Percentiles rank a stretch among this genome's conserved stretches.
phyloP scores from a whole-genome alignment of 1,139 yeast species.

The Sporopachydermia cereana region DNA sequence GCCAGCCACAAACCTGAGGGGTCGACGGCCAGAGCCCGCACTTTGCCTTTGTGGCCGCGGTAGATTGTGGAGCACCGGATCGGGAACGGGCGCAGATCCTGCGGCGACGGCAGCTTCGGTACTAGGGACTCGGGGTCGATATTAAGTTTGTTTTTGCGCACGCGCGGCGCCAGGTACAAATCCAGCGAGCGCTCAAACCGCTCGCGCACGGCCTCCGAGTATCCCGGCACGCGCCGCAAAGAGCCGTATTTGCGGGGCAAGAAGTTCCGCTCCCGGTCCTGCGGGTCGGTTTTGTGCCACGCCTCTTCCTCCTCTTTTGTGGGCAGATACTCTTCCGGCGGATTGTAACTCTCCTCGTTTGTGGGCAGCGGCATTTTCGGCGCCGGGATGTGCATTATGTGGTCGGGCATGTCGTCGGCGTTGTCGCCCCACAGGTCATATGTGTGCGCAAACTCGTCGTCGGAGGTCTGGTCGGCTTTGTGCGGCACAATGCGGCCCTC shows the following conservation, averaged over 20 bases:
- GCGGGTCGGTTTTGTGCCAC: conserved; percentile 64
- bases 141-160: conserved; percentile 79
- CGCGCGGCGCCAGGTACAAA: conserved; percentile 91
- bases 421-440: conserved; percentile 83
- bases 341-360: conserved; percentile 91
- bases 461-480: conserved; percentile 42
- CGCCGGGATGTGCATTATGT: conserved; percentile 85
- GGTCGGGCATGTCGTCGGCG: conserved; percentile 48
- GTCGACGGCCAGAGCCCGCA: conserved; percentile 74
- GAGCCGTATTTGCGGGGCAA: conserved; percentile 75
- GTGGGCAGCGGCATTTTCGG: conserved; percentile 96
- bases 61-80: conserved; percentile 76
- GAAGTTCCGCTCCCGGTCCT: conserved; percentile 69
- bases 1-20: conserved; percentile 93
- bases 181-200: conserved; percentile 90
- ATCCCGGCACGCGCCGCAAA: conserved; percentile 89
- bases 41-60: conserved; percentile 73
- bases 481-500: conserved; percentile 89
- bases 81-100: conserved; percentile 97
- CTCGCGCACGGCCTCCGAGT: conserved; percentile 74
- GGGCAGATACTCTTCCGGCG: conserved; percentile 88
- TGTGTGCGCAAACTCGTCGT: conserved; percentile 33
- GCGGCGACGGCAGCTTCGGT: conserved; percentile 94
- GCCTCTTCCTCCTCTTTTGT: conserved; percentile 64
- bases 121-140: conserved; percentile 93